Conservation (phyloP, 2,329 filamentous ascomycete genomes). For the Diaporthe eres region DNA sequence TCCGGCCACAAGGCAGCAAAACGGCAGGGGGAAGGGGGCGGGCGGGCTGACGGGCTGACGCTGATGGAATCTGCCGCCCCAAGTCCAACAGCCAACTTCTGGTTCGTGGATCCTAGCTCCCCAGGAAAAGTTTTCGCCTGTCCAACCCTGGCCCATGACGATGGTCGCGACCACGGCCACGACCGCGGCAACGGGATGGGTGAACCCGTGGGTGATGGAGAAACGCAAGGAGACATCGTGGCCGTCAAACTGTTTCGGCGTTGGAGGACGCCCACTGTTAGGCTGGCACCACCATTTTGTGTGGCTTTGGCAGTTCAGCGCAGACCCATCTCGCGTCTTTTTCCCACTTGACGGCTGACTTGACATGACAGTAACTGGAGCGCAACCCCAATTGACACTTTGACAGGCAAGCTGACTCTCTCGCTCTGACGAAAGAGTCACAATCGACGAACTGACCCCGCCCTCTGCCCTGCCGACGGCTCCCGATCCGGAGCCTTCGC, state of each 20-base stretch:
- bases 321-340: neutral
- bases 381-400: neutral
- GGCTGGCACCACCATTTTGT: neutral
- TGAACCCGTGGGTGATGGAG: slow-evolving; percentile 25
- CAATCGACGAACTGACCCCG: slow-evolving; percentile 25
- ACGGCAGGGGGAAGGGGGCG: neutral
- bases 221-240: slow-evolving; percentile 21
- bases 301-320: neutral
- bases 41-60: slow-evolving; percentile 13
- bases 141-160: slow-evolving; percentile 27
- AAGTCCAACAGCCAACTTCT: slow-evolving; percentile 7
- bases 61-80: neutral
- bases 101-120: slow-evolving; percentile 17
- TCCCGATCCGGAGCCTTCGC: slow-evolving; percentile 37
- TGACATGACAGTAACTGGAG: neutral
- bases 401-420: neutral
- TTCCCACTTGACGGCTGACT: slow-evolving; percentile 1
- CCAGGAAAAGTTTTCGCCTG: slow-evolving; percentile 26
- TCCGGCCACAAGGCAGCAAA: slow-evolving; percentile 6
- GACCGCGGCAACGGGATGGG: slow-evolving; percentile 19
- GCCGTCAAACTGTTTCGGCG: slow-evolving; percentile 25
- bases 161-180: slow-evolving; percentile 6
- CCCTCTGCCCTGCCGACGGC: slow-evolving; percentile 29
- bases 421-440: slow-evolving; percentile 10
- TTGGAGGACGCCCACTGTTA: neutral